phyloP scores from a whole-genome alignment of 2,329 filamentous ascomycete species.

The Stachybotrys elegans region DNA sequence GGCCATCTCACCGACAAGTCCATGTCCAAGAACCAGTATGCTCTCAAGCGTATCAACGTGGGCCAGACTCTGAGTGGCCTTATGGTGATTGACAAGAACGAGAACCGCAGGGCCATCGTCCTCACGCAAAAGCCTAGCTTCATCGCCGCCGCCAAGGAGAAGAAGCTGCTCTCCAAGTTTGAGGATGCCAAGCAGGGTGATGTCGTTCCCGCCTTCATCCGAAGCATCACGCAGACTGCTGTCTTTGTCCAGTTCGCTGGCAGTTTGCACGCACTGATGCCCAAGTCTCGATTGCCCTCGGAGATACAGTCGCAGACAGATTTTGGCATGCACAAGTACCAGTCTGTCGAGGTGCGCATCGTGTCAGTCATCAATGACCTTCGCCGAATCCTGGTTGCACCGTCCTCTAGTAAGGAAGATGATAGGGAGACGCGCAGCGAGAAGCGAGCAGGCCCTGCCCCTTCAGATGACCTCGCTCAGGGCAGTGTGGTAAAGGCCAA shows the following conservation, averaged over 20 bases:
- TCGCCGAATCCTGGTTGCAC: conserved; percentile 58
- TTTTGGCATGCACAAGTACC: conserved; percentile 74
- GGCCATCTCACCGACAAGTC: conserved; percentile 85
- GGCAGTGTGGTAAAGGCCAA: conserved; percentile 72
- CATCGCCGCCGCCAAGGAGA: conserved; percentile 66
- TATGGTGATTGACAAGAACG: conserved; percentile 81
- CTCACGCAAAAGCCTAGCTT: conserved; percentile 82
- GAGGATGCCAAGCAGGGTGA: conserved; percentile 67
- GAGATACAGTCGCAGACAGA: conserved; percentile 62
- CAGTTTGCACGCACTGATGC: conserved; percentile 70
- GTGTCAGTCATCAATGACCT: conserved; percentile 66
- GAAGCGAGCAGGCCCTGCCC: conserved; percentile 24
- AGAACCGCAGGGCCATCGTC: conserved; percentile 67
- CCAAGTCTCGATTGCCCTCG: conserved; percentile 71
- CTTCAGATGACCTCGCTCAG: conserved; percentile 62
- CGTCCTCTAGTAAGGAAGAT: conserved; percentile 42
- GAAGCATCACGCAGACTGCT: conserved; percentile 75
- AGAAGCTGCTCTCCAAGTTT: conserved; percentile 66
- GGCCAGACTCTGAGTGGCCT: conserved; percentile 79
- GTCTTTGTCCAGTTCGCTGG: conserved; percentile 87
- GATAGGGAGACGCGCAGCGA: conserved; percentile 33
- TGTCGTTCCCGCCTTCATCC: conserved; percentile 72
- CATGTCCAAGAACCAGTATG: conserved; percentile 67
- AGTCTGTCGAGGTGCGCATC: conserved; percentile 70
- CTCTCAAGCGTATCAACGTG: conserved; percentile 75